Conservation (phyloP, 306 rosid genomes). For the Glycine latifolia region DNA sequence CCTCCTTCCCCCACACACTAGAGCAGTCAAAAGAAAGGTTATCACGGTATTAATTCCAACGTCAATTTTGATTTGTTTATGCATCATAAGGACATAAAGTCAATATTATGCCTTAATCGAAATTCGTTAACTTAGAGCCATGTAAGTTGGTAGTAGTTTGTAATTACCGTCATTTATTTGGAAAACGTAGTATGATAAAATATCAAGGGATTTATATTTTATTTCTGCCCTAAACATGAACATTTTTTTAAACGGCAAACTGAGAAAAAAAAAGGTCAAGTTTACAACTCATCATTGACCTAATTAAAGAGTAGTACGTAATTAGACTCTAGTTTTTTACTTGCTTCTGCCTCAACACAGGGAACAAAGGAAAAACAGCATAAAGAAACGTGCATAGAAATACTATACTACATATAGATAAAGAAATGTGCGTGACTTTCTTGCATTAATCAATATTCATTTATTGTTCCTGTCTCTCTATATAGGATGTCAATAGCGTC, state of each 20-base stretch:
- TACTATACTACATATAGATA: background rate
- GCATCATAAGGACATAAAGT: background rate
- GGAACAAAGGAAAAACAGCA: constrained; percentile 46
- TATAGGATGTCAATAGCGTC: too few relatives aligned
- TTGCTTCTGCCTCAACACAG: constrained; percentile 40
- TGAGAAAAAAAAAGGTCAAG: background rate
- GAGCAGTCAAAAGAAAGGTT: background rate
- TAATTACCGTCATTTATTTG: too few relatives aligned
- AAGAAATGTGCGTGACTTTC: background rate
- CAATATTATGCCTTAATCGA: constrained; percentile 7
- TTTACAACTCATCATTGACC: constrained; percentile 45
- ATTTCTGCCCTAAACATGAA: too few relatives aligned
- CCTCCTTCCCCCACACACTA: constrained; percentile 15
- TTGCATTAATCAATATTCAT: too few relatives aligned
- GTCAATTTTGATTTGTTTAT: background rate
- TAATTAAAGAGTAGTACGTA: background rate
- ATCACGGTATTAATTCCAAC: background rate
- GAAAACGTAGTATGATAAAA: too few relatives aligned
- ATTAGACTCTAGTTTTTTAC: constrained; percentile 2
- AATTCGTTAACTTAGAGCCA: constrained; percentile 1
- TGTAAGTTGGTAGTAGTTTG: too few relatives aligned
- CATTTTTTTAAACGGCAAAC: background rate
- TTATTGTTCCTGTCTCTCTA: too few relatives aligned
- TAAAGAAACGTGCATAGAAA: too few relatives aligned
- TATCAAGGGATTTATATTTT: too few relatives aligned